Base-by-base conservation (phyloP, 2,329 filamentous ascomycete species). In the Tolypocladium tropicale region DNA sequence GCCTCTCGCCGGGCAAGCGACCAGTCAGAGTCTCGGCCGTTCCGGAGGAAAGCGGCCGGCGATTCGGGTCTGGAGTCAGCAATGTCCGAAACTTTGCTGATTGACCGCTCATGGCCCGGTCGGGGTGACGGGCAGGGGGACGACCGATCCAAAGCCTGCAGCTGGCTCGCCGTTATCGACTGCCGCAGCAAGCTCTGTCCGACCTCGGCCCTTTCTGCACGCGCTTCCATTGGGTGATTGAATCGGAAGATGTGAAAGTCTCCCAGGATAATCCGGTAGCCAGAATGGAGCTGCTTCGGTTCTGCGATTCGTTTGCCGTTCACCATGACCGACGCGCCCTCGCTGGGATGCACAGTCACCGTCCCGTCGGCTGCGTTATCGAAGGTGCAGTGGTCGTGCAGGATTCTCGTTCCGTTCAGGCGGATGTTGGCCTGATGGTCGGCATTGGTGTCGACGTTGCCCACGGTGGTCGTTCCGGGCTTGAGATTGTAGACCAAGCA, bases 231-330 rank as follows among this genome's bases (percentile, higher is more conserved):
- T 0, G 94, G 94, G 68, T 99, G 92, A 65, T 97, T 99, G 77
- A 99, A 99, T 56, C 94, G 82, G 74, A 99, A 97, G 59, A 99
- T 99, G 70, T 99, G 94, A 64, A 99, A 99, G 71, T 99, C 94
- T 43, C 94, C 94, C 11, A 99, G 78, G 60, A 99, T 99, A 55
- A 99, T 89, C 59, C 94, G 88, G 69, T 92, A 96, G 6, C 94
- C 94, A 65, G 92, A 96, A 67, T 92, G 87, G 48, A 99, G 78
- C 61, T 91, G 83, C 62, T 87, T 91, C 1, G 92, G 86, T 65
- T 92, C 91, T 55, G 91, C 84, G 55, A 97, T 89, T 21, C 92
- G 88, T 61, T 93, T 83, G 57, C 94, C 94, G 65, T 99, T 99
- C 54, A 99, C 90, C 94, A 99, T 99, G 57, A 99, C 90, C 12